Base-by-base conservation (phyloP, 202 grass and related monocot genomes). In the Panicum virgatum region DNA sequence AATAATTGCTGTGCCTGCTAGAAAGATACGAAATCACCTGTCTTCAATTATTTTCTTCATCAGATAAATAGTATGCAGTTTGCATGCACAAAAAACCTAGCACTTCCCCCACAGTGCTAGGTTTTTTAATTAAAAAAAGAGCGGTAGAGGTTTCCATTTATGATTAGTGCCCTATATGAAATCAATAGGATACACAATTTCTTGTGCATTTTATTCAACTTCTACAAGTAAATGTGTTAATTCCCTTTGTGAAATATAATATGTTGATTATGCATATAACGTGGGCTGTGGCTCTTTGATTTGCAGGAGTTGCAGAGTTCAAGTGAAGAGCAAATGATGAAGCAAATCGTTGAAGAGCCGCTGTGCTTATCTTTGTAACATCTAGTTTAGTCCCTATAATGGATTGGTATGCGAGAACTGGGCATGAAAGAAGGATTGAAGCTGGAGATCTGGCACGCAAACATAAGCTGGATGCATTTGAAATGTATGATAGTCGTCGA, bases 241-340 rank as follows among this genome's bases (percentile, higher is more conserved):
- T 26, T 72, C 13, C 2, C 52, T 48, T 77, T 27, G n/a, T 5
- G 20, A 36, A 82, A 25, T 34, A 25, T 34, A 34, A 18, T 37
- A 7, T 73, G 2, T 66, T 82, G 37, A 56, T 34, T 39, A 20
- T 30, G 38, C 37, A 59, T 60, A 51, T 81, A 38, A 38, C 50
- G 46, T 36, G 18, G 6, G 29, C 57, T 72, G 64, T 36, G 18
- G 6, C 47, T 65, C 37, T 63, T 64, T 82, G 9, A 67, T 78
- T 66, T 78, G 67, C 83, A 89, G 88, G 79, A 86, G 47, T 20
- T 26, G 22, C 70, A 26, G 29, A 54, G 56, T 43, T 36, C 16
- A 65, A 9, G 32, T n/a, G 44, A 65, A 66, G 29, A 59, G 23
- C 20, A 1, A 50, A 52, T 36, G 62, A 27, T 19, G 22, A 37